Evolutionary conservation across 2,329 filamentous ascomycete genomes (phyloP), one percentile per base, ranked within the genome.

Genomic region (Pseudogymnoascus sp.): DNA sequence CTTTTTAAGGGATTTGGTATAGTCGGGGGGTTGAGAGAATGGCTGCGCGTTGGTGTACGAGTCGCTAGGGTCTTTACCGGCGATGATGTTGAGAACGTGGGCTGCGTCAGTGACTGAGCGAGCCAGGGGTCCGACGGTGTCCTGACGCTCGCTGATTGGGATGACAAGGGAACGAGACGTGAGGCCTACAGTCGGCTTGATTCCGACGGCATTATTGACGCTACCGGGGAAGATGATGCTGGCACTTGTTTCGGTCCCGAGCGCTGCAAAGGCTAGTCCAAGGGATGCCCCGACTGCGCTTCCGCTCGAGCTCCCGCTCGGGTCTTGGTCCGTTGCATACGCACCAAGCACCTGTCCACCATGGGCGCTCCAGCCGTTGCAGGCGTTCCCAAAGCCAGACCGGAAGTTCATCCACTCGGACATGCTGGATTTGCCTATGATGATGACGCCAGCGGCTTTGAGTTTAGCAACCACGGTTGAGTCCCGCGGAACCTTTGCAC

Each of bases 211-310:
- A 63, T 86, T 87, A 75, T 83, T 88, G 8, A 66, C 54, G 34
- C 73, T 68, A 0, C 75, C 70, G 0, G 87, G 86, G 10, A 77
- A 78, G 3, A 88, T 71, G 62, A 90, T 88, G 14, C 82, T 86
- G 3, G 86, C 87, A 65, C 79, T 79, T 0, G 87, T 89, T 72
- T 87, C 87, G 0, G 86, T 83, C 5, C 86, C 86, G 2, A 90
- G 71, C 4, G 81, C 70, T 6, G 81, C 85, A 61, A 82, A 75
- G 0, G 84, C 82, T 1, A 89, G 77, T 0, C 85, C 86, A 21
- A 89, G 73, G 29, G 81, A 82, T 29, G 78, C 79, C 5, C 80
- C 76, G 0, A 90, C 86, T 11, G 77, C 87, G 67, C 83, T 86
- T 0, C 87, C 87, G 37, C 80, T 82, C 1, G 82, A 86, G 62